These are phyloP conservation scores for Salvia sclarea DNA, from an alignment of 305 asterid genomes.

Conservation along the genomic window DNA sequence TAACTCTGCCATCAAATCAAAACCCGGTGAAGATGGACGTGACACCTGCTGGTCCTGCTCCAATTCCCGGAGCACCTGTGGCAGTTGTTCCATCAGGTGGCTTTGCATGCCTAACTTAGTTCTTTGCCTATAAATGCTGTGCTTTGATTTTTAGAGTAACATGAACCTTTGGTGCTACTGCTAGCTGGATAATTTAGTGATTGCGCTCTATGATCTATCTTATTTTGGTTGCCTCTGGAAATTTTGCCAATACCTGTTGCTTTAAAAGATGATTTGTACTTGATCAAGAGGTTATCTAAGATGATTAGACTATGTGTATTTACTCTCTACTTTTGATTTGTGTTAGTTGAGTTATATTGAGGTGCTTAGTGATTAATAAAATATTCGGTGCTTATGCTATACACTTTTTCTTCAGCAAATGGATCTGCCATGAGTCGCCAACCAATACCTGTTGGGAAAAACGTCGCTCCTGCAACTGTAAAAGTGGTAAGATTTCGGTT, in stretches of 20 bases:
- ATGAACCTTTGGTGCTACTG: constrained; percentile 4
- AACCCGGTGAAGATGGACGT: constrained; percentile 78
- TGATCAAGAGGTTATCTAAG: constrained; percentile 2
- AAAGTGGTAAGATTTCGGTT: constrained; percentile 67
- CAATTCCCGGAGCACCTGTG: constrained; percentile 67
- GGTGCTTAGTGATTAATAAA: constrained; percentile 4
- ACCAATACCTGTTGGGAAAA: constrained; percentile 67
- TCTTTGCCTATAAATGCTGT: background rate
- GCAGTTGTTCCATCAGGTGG: constrained; percentile 68
- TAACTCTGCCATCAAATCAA: constrained; percentile 62
- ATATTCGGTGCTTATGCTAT: constrained; percentile 22
- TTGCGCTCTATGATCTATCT: constrained; percentile 9
- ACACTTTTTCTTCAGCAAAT: constrained; percentile 53
- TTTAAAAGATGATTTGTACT: background rate
- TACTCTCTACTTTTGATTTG: background rate
- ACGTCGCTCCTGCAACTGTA: constrained; percentile 71
- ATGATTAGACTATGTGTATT: background rate
- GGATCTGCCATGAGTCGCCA: constrained; percentile 63
- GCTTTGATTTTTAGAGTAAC: constrained; percentile 6
- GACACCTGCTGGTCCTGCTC: constrained; percentile 58
- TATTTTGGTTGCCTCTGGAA: background rate
- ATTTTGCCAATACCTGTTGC: background rate
- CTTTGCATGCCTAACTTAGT: constrained; percentile 23
- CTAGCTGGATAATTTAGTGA: constrained; percentile 17
- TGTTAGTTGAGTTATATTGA: background rate